Evolutionary conservation across 371 early-diverging fungal species (phyloP).

Genomic region (Dipsacomyces acuminosporus): DNA sequence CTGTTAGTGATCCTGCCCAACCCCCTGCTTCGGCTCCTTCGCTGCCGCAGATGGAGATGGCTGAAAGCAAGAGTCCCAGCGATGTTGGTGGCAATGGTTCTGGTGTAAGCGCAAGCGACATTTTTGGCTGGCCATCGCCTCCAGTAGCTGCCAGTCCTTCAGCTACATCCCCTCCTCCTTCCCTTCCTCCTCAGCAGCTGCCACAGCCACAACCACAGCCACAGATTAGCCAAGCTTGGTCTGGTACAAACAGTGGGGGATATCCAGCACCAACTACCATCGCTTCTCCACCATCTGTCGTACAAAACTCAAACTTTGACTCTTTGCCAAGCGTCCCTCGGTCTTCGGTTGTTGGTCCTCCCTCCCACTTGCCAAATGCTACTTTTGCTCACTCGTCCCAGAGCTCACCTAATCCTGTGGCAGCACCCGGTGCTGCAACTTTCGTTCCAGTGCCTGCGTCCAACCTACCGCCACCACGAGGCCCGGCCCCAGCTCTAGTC

Average conservation of each 20-base stretch:
- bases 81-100: not conserved
- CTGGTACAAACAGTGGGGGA: not conserved
- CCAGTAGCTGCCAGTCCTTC: constrained; percentile 1
- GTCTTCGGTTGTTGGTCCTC: not conserved
- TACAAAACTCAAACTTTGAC: constrained; percentile 14
- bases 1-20: not conserved
- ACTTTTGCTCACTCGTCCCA: not conserved
- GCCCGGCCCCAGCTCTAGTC: too few species aligned
- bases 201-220: constrained; percentile 2
- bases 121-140: constrained; percentile 29
- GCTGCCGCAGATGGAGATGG: not conserved
- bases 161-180: too few species aligned
- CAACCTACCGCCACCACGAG: too few species aligned
- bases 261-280: too few species aligned
- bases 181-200: too few species aligned
- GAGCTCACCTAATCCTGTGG: constrained; percentile 3
- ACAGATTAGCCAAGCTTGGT: constrained; percentile 5
- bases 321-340: constrained; percentile 20
- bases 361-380: too few species aligned
- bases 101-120: constrained; percentile 2
- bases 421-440: constrained; percentile 11
- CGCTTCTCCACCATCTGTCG: not conserved
- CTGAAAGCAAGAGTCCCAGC: not conserved
- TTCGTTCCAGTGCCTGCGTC: constrained; percentile 35
- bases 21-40: not conserved